Conservation (phyloP, 805 yeast species). For the Candida mattraensis region DNA sequence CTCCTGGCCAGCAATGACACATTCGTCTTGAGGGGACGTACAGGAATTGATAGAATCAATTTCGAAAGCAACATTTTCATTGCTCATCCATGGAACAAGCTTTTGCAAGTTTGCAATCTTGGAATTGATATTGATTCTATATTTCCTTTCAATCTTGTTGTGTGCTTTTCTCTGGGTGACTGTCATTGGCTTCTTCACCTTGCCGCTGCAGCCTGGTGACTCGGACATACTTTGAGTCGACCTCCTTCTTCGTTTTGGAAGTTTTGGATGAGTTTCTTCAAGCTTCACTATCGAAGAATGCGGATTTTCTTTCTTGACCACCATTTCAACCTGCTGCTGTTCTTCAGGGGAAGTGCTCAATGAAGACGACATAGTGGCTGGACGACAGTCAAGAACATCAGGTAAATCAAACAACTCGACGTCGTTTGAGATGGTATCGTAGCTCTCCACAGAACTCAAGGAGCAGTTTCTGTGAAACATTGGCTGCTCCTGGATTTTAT, state of each 20-base stretch:
- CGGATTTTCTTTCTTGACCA: conserved; percentile 2
- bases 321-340: neutral
- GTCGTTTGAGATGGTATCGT: conserved; percentile 6
- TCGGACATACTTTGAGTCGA: conserved; percentile 2
- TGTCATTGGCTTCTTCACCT: conserved; percentile 32
- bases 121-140: conserved; percentile 69
- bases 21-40: conserved; percentile 4
- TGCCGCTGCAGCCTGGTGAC: conserved; percentile 4
- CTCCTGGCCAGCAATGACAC: conserved; percentile 2
- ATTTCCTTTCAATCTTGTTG: conserved; percentile 69
- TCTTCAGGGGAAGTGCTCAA: conserved; percentile 18
- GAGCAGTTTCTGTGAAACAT: conserved; percentile 9
- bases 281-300: neutral
- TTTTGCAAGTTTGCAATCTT: conserved; percentile 67
- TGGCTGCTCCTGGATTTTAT: neutral
- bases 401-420: conserved; percentile 15
- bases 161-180: conserved; percentile 63
- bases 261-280: neutral
- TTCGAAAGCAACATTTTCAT: conserved; percentile 63
- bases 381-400: conserved; percentile 2
- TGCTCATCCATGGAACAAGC: conserved; percentile 66
- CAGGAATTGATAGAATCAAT: conserved; percentile 42
- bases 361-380: conserved; percentile 2
- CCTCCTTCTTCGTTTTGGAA: conserved; percentile 13
- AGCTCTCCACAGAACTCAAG: conserved; percentile 16